Conservation (phyloP, 257 asterid species). For the Scutellaria barbata region DNA sequence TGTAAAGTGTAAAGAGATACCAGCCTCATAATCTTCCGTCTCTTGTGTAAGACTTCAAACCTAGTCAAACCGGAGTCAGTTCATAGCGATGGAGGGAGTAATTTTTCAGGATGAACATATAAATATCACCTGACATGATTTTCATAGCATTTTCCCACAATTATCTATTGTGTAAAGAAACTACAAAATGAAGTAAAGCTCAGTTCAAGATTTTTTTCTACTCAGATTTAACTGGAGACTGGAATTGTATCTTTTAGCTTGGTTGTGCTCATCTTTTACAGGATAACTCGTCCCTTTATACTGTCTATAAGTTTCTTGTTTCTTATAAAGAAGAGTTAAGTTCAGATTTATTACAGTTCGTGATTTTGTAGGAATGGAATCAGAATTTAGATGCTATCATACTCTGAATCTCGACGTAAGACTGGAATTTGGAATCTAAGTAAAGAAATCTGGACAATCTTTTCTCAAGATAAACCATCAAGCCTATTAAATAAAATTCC, state of each 20-base stretch:
- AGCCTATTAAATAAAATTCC: background rate
- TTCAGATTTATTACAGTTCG: background rate
- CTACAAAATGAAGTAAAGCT: background rate
- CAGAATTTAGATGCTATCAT: constrained; percentile 3
- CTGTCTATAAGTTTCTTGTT: too few relatives aligned
- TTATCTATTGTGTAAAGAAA: background rate
- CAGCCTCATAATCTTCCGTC: background rate
- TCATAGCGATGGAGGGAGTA: background rate
- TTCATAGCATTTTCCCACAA: background rate
- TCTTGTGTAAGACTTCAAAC: background rate
- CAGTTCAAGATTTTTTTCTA: too few relatives aligned
- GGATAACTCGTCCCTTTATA: too few relatives aligned
- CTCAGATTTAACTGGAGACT: too few relatives aligned
- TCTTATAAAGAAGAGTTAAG: background rate
- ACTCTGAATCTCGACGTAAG: background rate
- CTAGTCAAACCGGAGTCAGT: background rate
- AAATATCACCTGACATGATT: background rate
- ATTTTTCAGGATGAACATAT: background rate
- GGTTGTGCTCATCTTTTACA: too few relatives aligned
- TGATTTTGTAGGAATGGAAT: background rate
- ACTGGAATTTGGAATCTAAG: background rate
- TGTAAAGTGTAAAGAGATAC: background rate
- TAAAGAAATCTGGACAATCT: background rate
- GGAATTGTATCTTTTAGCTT: too few relatives aligned
- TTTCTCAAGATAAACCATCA: background rate